Evolutionary conservation across 129 eudicot species (phyloP).

Genomic region (Flaveria trinervia): DNA sequence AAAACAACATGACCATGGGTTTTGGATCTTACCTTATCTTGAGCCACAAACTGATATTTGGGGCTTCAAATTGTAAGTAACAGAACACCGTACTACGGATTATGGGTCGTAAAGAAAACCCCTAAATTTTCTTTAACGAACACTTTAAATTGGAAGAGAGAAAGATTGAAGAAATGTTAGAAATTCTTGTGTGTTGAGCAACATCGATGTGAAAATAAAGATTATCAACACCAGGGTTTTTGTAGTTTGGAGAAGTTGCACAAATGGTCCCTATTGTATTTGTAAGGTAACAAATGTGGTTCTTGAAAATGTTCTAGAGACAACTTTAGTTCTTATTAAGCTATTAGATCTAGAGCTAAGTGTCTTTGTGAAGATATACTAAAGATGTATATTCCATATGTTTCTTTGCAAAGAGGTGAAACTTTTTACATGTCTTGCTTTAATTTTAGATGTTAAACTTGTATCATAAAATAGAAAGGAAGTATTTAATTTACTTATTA

Average conservation of each 20-base stretch:
- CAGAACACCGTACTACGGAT: background rate
- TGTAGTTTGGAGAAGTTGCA: constrained; percentile 9
- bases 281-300: background rate
- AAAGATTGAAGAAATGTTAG: background rate
- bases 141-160: background rate
- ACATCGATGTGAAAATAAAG: background rate
- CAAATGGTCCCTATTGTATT: constrained; percentile 13
- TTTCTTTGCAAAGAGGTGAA: no score
- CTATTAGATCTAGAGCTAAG: no score
- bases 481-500: no score
- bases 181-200: background rate
- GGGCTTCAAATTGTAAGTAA: constrained; percentile 11
- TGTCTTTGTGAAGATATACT: no score
- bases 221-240: constrained; percentile 43
- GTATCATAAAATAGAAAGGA: no score
- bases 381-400: no score
- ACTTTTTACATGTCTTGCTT: no score
- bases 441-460: no score
- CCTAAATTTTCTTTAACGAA: constrained; percentile 10
- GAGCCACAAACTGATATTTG: constrained; percentile 9
- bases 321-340: background rate
- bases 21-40: constrained; percentile 27
- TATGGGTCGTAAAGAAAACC: constrained; percentile 11
- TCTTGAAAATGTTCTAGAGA: background rate
- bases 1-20: constrained; percentile 24